phyloP scores from a whole-genome alignment of 352 stramenopile species.

The Globisporangium spiculum region DNA sequence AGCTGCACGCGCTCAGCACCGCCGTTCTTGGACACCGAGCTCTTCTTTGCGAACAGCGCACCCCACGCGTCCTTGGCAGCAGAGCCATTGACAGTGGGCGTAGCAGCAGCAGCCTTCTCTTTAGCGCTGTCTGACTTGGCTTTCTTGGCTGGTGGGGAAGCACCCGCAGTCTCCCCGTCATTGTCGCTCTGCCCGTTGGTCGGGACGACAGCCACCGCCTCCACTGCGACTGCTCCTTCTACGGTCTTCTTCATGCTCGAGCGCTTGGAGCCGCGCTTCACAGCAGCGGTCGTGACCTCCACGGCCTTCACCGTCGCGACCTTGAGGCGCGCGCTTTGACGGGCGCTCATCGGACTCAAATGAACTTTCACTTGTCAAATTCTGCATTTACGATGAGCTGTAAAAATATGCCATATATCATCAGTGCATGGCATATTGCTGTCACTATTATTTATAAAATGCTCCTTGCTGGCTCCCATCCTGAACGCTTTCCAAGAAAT shows the following conservation, averaged over 20 bases:
- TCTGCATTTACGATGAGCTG: too few relatives aligned
- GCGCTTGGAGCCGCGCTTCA: neutral
- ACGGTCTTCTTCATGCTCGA: conserved; percentile 9
- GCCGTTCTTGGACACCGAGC: neutral
- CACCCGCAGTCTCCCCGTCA: neutral
- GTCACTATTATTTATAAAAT: too few relatives aligned
- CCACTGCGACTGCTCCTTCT: neutral
- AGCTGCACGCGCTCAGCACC: conserved; percentile 13
- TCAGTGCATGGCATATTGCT: too few relatives aligned
- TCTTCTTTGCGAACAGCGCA: conserved; percentile 32
- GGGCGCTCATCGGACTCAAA: conserved; percentile 17
- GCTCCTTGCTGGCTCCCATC: too few relatives aligned
- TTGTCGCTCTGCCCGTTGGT: neutral
- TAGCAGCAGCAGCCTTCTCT: neutral
- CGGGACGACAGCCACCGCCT: neutral
- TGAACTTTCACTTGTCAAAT: neutral
- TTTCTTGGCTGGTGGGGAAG: conserved; percentile 5
- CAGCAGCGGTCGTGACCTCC: conserved; percentile 3
- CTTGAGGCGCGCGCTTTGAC: conserved; percentile 37
- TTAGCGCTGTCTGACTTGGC: neutral
- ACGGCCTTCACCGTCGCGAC: conserved; percentile 23
- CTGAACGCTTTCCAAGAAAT: too few relatives aligned
- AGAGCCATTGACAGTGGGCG: neutral
- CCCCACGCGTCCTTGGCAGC: conserved; percentile 37
- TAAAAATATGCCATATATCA: too few relatives aligned